Evolutionary conservation across 2,329 filamentous ascomycete genomes (phyloP), one percentile per base, ranked within the genome.

Genomic region (Aspergillus oerlinghausenensis): DNA sequence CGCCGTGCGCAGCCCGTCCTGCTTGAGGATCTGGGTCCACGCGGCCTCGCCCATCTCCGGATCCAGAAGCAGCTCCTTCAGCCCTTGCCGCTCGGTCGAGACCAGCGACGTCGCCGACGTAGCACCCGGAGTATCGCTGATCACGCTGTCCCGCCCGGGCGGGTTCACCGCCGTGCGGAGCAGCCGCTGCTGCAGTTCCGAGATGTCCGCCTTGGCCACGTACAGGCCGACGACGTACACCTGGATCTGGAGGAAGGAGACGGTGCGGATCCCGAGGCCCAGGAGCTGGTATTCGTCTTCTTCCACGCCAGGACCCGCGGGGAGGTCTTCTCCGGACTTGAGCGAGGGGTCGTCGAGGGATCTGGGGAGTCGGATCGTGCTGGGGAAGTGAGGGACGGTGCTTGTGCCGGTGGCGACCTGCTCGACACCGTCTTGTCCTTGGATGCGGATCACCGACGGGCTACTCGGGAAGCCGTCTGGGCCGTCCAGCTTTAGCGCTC

Each of bases 191-290:
- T 97, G 93, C 43, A 99, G 80, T n/a, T 82, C 80, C 3, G 87
- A 85, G 57, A 99, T 86, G 68, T 96, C 92, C 40, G 87, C 79
- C 0, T 88, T 93, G 26, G 92, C 90, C 26, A 97, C 82, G 77
- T 99, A 99, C 66, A 95, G 85, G 17, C 93, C 94, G 0, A 96
- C 89, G 19, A 97, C 89, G 76, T 99, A 99, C 53, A 99, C 94
- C 72, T 96, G 88, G 48, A 99, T 91, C 50, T 84, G 80, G 48
- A 97, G 77, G 73, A 97, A 96, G 25, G 89, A 95, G 32, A 99
- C 94, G 1, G 88, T 92, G 55, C 94, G 85, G 60, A 95, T 87
- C 19, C 94, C 94, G 4, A 97, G 77, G 0, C 94, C 94, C 6
- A 97, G 83, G 0, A 97, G 82, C 23, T 91, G 92, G 73, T 97